These are phyloP conservation scores for Podospora comata DNA, from an alignment of 495 filamentous ascomycete genomes.

Conservation along the genomic window DNA sequence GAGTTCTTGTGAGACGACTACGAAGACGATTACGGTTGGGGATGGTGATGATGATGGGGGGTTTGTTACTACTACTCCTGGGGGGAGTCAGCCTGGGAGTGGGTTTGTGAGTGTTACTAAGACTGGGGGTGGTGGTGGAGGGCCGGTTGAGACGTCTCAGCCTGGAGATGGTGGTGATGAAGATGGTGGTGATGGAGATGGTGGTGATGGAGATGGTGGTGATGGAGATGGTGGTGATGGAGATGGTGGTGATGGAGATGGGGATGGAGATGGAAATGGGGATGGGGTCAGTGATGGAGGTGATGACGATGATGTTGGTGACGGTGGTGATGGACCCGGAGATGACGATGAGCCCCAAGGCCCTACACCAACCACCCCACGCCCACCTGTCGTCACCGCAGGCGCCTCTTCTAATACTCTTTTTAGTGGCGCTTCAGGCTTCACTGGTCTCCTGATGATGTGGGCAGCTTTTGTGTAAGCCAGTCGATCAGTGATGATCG, in stretches of 20 bases:
- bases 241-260: background rate
- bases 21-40: background rate
- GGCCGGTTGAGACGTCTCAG: background rate
- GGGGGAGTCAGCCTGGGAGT: background rate
- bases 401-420: background rate
- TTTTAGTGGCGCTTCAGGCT: background rate
- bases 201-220: too few species aligned
- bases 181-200: too few species aligned
- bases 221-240: too few species aligned
- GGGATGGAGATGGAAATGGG: background rate
- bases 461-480: background rate
- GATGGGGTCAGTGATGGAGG: background rate
- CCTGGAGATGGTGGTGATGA: background rate
- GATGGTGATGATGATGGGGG: background rate
- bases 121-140: background rate
- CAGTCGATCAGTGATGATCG: background rate
- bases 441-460: background rate
- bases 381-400: background rate
- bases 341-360: background rate
- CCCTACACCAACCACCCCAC: background rate
- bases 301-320: background rate
- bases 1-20: background rate
- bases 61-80: background rate
- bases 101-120: background rate
- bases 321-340: background rate